Base-by-base conservation (phyloP, 371 early-diverging fungal species). In the Vairimorpha ceranae region DNA sequence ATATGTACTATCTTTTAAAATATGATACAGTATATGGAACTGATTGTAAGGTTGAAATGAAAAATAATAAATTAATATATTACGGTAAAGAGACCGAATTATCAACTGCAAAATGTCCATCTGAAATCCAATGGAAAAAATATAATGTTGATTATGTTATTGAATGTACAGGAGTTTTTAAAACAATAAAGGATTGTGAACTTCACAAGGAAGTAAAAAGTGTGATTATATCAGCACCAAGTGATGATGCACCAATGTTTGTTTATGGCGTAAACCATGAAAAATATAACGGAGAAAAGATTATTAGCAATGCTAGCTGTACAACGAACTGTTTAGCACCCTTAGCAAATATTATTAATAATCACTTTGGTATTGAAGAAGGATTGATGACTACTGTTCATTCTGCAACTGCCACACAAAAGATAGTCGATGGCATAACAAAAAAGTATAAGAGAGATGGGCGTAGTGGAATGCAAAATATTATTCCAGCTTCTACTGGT, bases 261-360 rank as follows among this genome's bases (percentile, higher is more conserved):
- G 89, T 88, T 60, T 83, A 83, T 73, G 89, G 89, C 23, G 96
- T 97, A 86, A 97, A 97, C 89, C 86, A 90, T 66, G 89, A 90
- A 38, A 85, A 88, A 76, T 95, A 94, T 88, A 86, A 89, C 72
- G 87, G 86, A 72, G 87, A 90, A 84, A 86, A 87, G 60, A 87
- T 96, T 79, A 87, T 97, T 74, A 92, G 93, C 76, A 97, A 96
- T 87, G 97, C 99, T 60, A 94, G 94, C 60, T 98, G 99, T 90
- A 98, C 99, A 77, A 98, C 99, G 83, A 95, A 97, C 90, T 97
- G 99, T 86, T 86, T 98, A 56, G 97, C 97, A 38, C 97, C 99
- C 33, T 86, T 98, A 54, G 95, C 92, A 80, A 96, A 97, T 87
- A 90, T 97, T 72, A 87, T 97, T 80, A 81, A 96, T 86, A 95